Conservation (phyloP, 371 early-diverging fungal genomes). For the Mucor lusitanicus region DNA sequence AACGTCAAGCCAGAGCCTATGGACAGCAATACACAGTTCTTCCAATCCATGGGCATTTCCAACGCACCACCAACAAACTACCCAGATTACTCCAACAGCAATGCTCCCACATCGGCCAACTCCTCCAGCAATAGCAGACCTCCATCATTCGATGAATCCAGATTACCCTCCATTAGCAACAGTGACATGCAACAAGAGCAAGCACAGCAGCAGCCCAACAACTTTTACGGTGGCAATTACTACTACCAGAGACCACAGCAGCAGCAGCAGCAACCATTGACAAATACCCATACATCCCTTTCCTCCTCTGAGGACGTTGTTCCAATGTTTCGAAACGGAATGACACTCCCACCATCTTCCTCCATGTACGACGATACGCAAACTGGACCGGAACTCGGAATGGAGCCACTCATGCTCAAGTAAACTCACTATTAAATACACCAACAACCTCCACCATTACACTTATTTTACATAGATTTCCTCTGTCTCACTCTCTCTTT, state of each 20-base stretch:
- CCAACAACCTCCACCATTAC: background rate
- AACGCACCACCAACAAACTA: constrained; percentile 7
- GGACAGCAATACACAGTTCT: constrained; percentile 10
- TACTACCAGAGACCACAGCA: constrained; percentile 13
- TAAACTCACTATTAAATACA: constrained; percentile 4
- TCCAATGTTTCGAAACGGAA: constrained; percentile 28
- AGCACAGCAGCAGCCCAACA: background rate
- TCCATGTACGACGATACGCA: constrained; percentile 29
- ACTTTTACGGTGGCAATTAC: constrained; percentile 8
- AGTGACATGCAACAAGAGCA: background rate
- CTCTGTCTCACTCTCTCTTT: background rate
- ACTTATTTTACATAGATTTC: background rate
- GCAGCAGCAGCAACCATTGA: constrained; percentile 28
- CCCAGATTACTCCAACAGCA: constrained; percentile 2
- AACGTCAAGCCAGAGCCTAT: background rate
- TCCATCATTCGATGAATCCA: constrained; percentile 8
- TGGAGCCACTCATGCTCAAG: constrained; percentile 35
- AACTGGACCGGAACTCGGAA: constrained; percentile 26
- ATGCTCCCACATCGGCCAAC: background rate
- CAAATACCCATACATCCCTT: constrained; percentile 27
- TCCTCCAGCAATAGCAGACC: background rate
- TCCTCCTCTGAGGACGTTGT: constrained; percentile 2
- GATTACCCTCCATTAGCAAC: constrained; percentile 12
- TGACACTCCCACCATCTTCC: constrained; percentile 24
- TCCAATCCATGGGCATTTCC: constrained; percentile 20